Conservation (phyloP, 164 flowering plant species). For the Santalum album region DNA sequence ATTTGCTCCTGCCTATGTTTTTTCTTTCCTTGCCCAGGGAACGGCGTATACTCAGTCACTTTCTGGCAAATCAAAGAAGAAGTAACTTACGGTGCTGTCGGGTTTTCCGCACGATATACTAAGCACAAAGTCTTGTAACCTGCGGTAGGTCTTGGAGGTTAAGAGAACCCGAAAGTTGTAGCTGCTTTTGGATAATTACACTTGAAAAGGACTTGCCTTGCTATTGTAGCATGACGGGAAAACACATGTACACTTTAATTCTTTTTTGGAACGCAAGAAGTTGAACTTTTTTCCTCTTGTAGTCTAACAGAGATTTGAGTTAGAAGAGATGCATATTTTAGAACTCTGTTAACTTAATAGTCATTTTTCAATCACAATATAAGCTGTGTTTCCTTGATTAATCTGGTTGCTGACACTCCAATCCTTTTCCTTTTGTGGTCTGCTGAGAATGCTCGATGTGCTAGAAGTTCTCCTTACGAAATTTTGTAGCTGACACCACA, state of each 20-base stretch:
- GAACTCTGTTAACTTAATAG: too few species aligned
- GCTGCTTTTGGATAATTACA: conserved; percentile 10
- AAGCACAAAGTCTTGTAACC: conserved; percentile 20
- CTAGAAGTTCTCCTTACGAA: too few species aligned
- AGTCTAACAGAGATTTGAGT: conserved; percentile 11
- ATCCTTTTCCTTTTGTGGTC: too few species aligned
- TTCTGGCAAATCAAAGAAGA: conserved; percentile 72
- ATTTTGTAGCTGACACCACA: too few species aligned
- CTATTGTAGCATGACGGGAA: conserved; percentile 34
- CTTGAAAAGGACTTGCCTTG: conserved; percentile 11
- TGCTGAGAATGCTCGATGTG: too few species aligned
- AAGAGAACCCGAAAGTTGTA: conserved; percentile 7
- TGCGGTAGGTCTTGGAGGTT: conserved; percentile 9
- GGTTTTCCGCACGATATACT: conserved; percentile 4
- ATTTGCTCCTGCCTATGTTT: background rate
- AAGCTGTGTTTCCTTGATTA: too few species aligned
- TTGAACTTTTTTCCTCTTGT: conserved; percentile 19
- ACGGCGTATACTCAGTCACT: conserved; percentile 68
- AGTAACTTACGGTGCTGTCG: conserved; percentile 15
- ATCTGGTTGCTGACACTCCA: too few species aligned
- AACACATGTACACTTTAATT: conserved; percentile 9
- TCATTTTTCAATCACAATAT: background rate
- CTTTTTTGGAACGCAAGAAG: conserved; percentile 6
- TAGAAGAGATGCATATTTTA: background rate
- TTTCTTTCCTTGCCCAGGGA: conserved; percentile 38